Evolutionary conservation across 108 stramenopile genomes (phyloP).

Genomic region (Parmales sp.): DNA sequence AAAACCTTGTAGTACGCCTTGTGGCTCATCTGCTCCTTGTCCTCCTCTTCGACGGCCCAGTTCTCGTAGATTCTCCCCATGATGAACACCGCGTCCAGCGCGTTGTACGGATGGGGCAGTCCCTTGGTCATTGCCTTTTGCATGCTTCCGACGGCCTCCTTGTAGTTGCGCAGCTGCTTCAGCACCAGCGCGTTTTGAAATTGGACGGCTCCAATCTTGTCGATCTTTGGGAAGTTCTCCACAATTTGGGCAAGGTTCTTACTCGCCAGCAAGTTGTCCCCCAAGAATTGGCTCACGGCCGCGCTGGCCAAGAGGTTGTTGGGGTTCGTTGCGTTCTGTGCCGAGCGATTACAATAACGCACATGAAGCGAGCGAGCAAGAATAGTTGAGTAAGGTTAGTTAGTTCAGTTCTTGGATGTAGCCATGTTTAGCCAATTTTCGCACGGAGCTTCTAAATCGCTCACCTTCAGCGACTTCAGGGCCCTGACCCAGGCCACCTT

Average conservation of each 20-base stretch:
- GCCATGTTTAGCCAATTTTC: too few species aligned
- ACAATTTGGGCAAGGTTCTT: neutral
- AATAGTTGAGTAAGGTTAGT: too few species aligned
- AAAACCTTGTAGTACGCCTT: constrained; percentile 7
- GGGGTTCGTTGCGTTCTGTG: neutral
- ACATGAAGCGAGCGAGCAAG: too few species aligned
- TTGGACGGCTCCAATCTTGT: neutral
- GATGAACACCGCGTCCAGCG: constrained; percentile 3
- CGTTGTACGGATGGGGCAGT: neutral
- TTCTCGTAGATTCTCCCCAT: constrained; percentile 9
- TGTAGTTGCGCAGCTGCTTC: neutral
- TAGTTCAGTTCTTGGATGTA: too few species aligned
- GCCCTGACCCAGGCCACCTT: neutral
- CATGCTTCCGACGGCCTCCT: neutral
- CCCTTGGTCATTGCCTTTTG: neutral
- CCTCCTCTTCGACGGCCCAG: neutral
- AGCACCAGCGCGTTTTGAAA: neutral
- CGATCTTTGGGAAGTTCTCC: neutral
- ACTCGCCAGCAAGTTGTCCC: neutral
- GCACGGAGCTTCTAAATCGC: too few species aligned
- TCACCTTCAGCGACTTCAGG: neutral
- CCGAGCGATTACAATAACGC: too few species aligned
- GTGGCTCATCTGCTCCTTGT: neutral
- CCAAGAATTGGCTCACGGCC: neutral
- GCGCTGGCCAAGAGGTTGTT: neutral